A percentile compares a stretch with the other conserved stretches of the same genome.
These are phyloP conservation scores for Helenozyma rhizophorensis DNA, from an alignment of 805 yeast species.

Conservation along the genomic window DNA sequence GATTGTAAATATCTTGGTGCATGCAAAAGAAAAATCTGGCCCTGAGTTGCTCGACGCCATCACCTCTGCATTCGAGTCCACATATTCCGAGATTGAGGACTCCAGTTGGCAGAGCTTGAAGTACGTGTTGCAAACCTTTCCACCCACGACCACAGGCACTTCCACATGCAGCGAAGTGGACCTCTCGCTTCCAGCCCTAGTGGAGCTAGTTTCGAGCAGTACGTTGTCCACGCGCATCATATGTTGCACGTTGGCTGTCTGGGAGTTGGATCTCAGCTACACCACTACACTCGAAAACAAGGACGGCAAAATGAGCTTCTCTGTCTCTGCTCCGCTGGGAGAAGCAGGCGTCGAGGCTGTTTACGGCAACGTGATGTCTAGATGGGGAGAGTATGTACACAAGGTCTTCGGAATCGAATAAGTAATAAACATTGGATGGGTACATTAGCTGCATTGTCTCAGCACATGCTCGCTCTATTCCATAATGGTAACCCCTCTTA, in stretches of 20 bases:
- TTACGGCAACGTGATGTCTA: constrained; percentile 11
- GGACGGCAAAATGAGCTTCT: constrained; percentile 1
- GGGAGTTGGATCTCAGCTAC: constrained; percentile 25
- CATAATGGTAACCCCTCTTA: no score
- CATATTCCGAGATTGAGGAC: no score
- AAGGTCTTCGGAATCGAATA: constrained; percentile 35
- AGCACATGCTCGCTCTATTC: no score
- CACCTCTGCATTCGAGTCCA: no score
- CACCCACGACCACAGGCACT: no score
- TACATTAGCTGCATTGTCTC: no score
- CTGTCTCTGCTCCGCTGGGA: constrained; percentile 1
- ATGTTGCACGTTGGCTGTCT: constrained; percentile 32
- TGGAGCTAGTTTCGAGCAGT: constrained; percentile 14
- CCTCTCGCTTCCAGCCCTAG: constrained; percentile 12
- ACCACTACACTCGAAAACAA: not conserved
- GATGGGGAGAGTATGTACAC: constrained; percentile 26
- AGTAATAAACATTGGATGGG: no score
- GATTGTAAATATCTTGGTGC: constrained; percentile 9
- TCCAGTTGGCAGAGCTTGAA: no score
- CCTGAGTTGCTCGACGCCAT: not conserved
- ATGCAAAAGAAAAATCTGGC: not conserved
- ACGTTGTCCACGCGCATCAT: constrained; percentile 26
- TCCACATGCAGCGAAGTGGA: no score
- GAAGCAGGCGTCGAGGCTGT: constrained; percentile 10
- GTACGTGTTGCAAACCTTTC: no score